These are phyloP conservation scores for Termitomyces sp. DNA, from an alignment of 768 basidiomycete genomes.

Conservation along the genomic window DNA sequence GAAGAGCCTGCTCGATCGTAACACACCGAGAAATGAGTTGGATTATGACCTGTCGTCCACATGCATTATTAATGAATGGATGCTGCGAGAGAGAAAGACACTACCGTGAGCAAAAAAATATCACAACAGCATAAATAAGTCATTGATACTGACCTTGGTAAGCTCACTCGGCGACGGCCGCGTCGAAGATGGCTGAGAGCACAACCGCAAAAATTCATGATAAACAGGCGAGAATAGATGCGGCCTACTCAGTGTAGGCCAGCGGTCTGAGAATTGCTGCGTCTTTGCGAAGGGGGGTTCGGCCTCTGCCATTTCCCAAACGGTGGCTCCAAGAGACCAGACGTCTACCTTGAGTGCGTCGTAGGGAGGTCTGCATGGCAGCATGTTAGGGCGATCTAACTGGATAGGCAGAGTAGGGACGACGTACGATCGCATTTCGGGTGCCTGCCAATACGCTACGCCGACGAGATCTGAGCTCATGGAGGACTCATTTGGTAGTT, in stretches of 20 bases:
- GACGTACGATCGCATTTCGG: constrained; percentile 68
- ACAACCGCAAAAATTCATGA: constrained; percentile 66
- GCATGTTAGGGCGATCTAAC: not conserved
- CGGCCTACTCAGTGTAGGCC: constrained; percentile 58
- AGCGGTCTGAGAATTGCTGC: constrained; percentile 52
- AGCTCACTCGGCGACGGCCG: constrained; percentile 57
- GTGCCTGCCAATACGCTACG: constrained; percentile 83
- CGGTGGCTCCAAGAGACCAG: constrained; percentile 80
- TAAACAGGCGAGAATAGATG: constrained; percentile 62
- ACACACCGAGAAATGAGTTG: constrained; percentile 65
- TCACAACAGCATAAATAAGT: not conserved
- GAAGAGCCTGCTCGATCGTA: constrained; percentile 51
- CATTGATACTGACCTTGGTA: constrained; percentile 42
- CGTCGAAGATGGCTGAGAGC: constrained; percentile 52
- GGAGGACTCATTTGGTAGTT: constrained; percentile 46
- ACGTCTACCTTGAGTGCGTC: constrained; percentile 71
- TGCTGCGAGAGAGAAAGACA: constrained; percentile 31
- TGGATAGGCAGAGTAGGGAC: not conserved
- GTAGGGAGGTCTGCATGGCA: constrained; percentile 52
- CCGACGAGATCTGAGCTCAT: constrained; percentile 57
- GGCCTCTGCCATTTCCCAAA: constrained; percentile 78
- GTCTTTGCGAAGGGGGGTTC: constrained; percentile 67
- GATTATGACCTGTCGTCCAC: constrained; percentile 62
- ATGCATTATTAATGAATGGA: constrained; percentile 62
- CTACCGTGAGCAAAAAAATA: not conserved